Base-by-base conservation (phyloP, 2,329 filamentous ascomycete species). In the Colletotrichum falcatum region DNA sequence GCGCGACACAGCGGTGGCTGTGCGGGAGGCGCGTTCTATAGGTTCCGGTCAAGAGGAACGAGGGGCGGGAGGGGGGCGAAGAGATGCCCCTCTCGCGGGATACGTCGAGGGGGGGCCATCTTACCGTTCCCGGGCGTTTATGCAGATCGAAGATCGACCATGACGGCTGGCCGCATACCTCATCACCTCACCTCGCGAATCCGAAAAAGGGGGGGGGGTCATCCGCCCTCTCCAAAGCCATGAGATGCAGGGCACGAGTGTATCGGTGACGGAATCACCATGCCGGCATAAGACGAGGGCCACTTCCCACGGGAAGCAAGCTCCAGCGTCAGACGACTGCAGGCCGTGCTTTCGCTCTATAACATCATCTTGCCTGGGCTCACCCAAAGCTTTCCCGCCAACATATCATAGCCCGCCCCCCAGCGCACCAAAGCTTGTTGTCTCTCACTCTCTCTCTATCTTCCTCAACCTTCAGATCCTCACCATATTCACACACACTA, bases 1-100 rank as follows among this genome's bases (percentile, higher is more conserved):
- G n/a, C n/a, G n/a, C 49, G 67, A 56, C 44, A 46, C 49, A 58
- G 63, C 63, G 67, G 67, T 61, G 67, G 67, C 67, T 70, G 63
- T 66, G 67, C 56, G 56, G 26, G 26, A 12, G 48, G 30, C 18
- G 54, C 61, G 54, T 23, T 55, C 26, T 33, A 18, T n/a, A n/a
- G 39, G 60, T 35, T 39, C 5, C 35, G 46, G 16, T 5, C n/a
- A n/a, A n/a, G n/a, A n/a, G n/a, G n/a, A n/a, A n/a, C n/a, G n/a
- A n/a, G n/a, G n/a, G n/a, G n/a, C n/a, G n/a, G 30, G 30, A 33
- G 7, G 30, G 30, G 30, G 30, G 30, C 30, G 30, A 28, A 2
- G 11, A 16, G n/a, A 28, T 7, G 20, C 18, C 26, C 14, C 23
- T 12, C 14, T 49, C n/a, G 11, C 5, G 18, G 16, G 44, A 46